A percentile compares a stretch with the other conserved stretches of the same genome.
Evolutionary conservation across 2,329 filamentous ascomycete genomes (phyloP).

Genomic region (Colletotrichum cereale): DNA sequence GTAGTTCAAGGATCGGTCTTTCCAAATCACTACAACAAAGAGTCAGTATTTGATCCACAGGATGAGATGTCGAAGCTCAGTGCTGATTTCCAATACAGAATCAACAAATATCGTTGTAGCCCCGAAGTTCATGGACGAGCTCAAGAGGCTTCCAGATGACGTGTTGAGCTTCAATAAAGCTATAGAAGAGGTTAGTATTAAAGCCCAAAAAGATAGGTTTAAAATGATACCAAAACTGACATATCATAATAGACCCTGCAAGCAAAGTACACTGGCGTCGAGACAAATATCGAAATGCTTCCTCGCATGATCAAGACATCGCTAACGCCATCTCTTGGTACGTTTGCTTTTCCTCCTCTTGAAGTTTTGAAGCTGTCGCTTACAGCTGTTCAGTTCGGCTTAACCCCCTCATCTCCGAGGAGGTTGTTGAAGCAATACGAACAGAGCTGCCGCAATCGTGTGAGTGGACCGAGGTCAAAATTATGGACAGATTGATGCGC

Average conservation of each 20-base stretch:
- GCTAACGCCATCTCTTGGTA: slow-evolving; percentile 52
- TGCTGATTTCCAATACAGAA: slow-evolving; percentile 36
- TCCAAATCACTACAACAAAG: slow-evolving; percentile 45
- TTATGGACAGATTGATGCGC: slow-evolving; percentile 56
- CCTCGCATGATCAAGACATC: slow-evolving; percentile 48
- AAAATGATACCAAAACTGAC: neutral
- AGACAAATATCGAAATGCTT: slow-evolving; percentile 41
- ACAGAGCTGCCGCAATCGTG: slow-evolving; percentile 51
- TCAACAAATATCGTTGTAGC: slow-evolving; percentile 47
- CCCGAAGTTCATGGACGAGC: slow-evolving; percentile 48
- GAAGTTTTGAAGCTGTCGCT: neutral
- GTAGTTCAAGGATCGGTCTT: slow-evolving; percentile 50
- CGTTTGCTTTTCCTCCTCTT: neutral
- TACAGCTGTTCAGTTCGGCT: slow-evolving; percentile 45
- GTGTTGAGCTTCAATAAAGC: slow-evolving; percentile 48
- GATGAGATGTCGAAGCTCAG: too few relatives aligned
- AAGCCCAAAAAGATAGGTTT: neutral
- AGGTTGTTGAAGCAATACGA: slow-evolving; percentile 51
- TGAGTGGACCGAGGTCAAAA: slow-evolving; percentile 57
- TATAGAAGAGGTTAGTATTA: slow-evolving; percentile 42
- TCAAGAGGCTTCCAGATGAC: slow-evolving; percentile 49
- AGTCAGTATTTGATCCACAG: slow-evolving; percentile 24
- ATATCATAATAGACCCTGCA: slow-evolving; percentile 44
- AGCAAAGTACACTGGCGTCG: slow-evolving; percentile 51
- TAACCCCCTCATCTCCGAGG: slow-evolving; percentile 53